Conservation (phyloP, 2,329 filamentous ascomycete species). For the Fusarium citri region DNA sequence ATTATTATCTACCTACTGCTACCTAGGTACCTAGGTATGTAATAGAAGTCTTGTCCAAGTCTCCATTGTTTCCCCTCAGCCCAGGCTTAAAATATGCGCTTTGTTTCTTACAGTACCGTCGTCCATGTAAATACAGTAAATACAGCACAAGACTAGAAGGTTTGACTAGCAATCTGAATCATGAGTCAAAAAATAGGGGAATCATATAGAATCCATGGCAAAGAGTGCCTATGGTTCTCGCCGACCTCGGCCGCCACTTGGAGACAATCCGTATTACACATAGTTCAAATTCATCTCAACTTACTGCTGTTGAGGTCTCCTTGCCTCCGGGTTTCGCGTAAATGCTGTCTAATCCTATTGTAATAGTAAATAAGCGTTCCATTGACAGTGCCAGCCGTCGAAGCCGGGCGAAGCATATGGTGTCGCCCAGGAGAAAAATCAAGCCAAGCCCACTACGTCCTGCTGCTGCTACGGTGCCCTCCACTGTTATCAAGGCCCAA, state of each 20-base stretch:
- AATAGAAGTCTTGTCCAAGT: not conserved
- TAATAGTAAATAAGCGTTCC: conserved; percentile 43
- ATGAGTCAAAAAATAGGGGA: conserved; percentile 26
- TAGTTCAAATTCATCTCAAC: not conserved
- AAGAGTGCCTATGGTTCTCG: not conserved
- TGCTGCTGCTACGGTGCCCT: conserved; percentile 5
- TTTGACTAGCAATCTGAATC: conserved; percentile 1
- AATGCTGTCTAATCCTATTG: conserved; percentile 20
- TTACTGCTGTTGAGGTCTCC: conserved; percentile 6
- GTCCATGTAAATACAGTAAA: conserved; percentile 1
- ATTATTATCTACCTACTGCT: not conserved
- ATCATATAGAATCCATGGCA: conserved; percentile 25
- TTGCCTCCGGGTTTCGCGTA: not conserved
- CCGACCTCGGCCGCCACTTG: conserved; percentile 25
- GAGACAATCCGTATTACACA: not conserved
- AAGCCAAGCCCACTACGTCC: conserved; percentile 6
- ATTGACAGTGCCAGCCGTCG: conserved; percentile 36
- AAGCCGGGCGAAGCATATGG: conserved; percentile 47
- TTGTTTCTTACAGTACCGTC: not conserved
- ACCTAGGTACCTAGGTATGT: too few species aligned
- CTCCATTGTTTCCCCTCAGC: not conserved
- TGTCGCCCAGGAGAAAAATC: not conserved
- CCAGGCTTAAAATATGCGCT: conserved; percentile 9
- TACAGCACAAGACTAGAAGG: not conserved
- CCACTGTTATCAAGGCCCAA: conserved; percentile 41